A percentile compares a stretch with the other conserved stretches of the same genome.
Evolutionary conservation across 2,329 filamentous ascomycete genomes (phyloP).

Genomic region (Apiospora arundinis): DNA sequence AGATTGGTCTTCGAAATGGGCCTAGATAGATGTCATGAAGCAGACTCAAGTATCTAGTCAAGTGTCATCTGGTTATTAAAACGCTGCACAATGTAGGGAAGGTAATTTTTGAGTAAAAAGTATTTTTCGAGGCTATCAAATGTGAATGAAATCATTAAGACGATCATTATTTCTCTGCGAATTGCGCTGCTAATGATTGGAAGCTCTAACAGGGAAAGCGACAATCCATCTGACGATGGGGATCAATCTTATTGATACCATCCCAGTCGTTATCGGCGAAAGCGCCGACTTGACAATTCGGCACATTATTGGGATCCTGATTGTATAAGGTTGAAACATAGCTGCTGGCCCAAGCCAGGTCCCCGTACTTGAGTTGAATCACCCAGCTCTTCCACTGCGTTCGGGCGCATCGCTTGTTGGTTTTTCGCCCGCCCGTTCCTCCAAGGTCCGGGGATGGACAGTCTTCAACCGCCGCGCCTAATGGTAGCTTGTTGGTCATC

Average conservation of each 20-base stretch:
- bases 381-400: not conserved
- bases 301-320: not conserved
- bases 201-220: constrained; percentile 5
- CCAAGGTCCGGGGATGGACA: not conserved
- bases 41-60: too few species aligned
- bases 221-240: constrained; percentile 18
- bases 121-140: too few species aligned
- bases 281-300: not conserved
- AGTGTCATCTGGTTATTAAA: too few species aligned
- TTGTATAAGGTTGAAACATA: not conserved
- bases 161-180: too few species aligned
- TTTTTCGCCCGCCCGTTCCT: not conserved
- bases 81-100: too few species aligned
- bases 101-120: too few species aligned
- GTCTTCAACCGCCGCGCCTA: not conserved
- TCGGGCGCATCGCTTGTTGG: not conserved
- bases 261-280: not conserved
- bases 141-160: too few species aligned
- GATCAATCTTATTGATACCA: not conserved
- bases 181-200: too few species aligned
- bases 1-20: too few species aligned
- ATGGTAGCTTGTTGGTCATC: not conserved
- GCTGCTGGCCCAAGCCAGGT: not conserved
- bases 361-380: not conserved
- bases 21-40: too few species aligned